These are phyloP conservation scores for Irpex sp. DNA, from an alignment of 1,284 basidiomycete genomes.

Conservation along the genomic window DNA sequence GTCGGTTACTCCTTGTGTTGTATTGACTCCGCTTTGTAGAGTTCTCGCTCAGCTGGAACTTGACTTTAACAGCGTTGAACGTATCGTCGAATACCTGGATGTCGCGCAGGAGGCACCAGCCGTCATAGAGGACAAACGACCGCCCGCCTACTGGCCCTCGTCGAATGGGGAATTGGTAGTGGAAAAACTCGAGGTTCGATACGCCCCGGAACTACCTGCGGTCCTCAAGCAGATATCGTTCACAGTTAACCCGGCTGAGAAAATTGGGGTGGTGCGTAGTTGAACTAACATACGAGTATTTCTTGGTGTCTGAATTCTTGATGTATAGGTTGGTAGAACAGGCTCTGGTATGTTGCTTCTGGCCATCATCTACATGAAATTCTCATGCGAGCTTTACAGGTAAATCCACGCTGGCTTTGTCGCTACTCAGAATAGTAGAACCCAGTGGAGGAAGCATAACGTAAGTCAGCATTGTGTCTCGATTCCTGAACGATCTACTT, in stretches of 20 bases:
- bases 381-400: slow-evolving; percentile 31
- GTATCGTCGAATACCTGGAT: slow-evolving; percentile 78
- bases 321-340: slow-evolving; percentile 55
- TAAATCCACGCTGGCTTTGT: slow-evolving; percentile 74
- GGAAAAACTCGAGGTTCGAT: slow-evolving; percentile 67
- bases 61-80: slow-evolving; percentile 79
- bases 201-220: slow-evolving; percentile 70
- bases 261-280: slow-evolving; percentile 62
- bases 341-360: slow-evolving; percentile 45
- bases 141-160: slow-evolving; percentile 80
- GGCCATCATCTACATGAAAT: neutral
- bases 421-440: slow-evolving; percentile 79
- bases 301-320: neutral
- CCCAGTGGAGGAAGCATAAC: slow-evolving; percentile 68
- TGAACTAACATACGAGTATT: neutral
- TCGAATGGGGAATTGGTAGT: slow-evolving; percentile 52
- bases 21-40: slow-evolving; percentile 25
- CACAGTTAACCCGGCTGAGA: slow-evolving; percentile 68
- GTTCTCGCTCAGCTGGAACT: slow-evolving; percentile 67
- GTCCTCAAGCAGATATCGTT: slow-evolving; percentile 73
- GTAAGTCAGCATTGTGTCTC: slow-evolving; percentile 30
- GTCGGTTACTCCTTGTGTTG: neutral
- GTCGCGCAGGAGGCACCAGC: slow-evolving; percentile 80
- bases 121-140: slow-evolving; percentile 46
- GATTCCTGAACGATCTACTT: neutral